phyloP scores from a whole-genome alignment of 371 early-diverging fungal genomes.

The Actinomucor elegans region DNA sequence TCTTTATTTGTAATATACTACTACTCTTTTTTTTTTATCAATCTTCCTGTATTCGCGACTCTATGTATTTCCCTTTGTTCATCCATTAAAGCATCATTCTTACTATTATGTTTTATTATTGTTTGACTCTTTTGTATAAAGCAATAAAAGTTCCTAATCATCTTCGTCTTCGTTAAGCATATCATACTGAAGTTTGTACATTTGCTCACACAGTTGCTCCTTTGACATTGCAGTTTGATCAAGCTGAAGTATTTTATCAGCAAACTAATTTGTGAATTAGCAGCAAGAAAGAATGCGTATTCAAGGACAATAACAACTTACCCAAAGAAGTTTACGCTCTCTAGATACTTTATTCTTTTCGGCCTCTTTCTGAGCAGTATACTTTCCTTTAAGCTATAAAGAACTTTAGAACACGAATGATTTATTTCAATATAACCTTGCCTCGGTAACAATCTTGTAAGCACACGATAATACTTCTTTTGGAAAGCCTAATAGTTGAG shows the following conservation, averaged over 20 bases:
- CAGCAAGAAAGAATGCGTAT: background rate
- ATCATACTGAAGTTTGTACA: conserved; percentile 14
- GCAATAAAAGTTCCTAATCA: background rate
- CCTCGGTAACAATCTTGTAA: conserved; percentile 30
- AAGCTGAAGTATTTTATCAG: conserved; percentile 35
- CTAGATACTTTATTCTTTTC: background rate
- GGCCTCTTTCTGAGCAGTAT: background rate
- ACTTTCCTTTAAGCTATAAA: background rate
- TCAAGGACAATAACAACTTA: conserved; percentile 9
- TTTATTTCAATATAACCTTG: background rate
- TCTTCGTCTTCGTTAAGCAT: conserved; percentile 5
- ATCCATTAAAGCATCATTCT: too few relatives aligned
- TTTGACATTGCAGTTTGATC: conserved; percentile 5
- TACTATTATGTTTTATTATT: background rate
- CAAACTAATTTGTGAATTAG: conserved; percentile 27
- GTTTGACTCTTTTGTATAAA: background rate
- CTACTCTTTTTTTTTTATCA: background rate
- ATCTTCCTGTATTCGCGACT: conserved; percentile 6
- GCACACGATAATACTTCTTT: conserved; percentile 37
- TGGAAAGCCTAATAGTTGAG: conserved; percentile 46
- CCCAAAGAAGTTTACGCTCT: conserved; percentile 31
- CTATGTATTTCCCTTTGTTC: conserved; percentile 16
- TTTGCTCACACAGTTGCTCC: conserved; percentile 12
- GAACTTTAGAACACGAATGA: background rate
- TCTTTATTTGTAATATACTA: conserved; percentile 85